Evolutionary conservation across 306 rosid species (phyloP).

Genomic region (Cicer arietinum): DNA sequence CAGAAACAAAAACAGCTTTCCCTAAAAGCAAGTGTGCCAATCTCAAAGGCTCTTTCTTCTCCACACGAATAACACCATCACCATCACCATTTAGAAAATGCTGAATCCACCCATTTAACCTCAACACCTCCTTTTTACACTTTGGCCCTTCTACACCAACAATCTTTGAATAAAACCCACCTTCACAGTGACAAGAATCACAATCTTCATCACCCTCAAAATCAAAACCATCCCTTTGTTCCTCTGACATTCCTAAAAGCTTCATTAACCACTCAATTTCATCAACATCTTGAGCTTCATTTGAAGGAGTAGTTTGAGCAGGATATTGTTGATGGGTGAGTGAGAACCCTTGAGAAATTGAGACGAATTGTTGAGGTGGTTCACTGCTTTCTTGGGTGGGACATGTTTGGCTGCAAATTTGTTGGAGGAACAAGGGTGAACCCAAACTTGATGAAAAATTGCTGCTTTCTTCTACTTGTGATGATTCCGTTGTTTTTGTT

Average conservation of each 20-base stretch:
- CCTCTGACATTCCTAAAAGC: conserved; percentile 63
- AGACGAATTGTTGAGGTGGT: conserved; percentile 68
- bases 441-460: conserved; percentile 38
- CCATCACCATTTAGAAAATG: conserved; percentile 62
- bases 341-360: conserved; percentile 58
- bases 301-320: conserved; percentile 30
- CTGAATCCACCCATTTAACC: conserved; percentile 83
- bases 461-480: conserved; percentile 34
- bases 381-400: conserved; percentile 56
- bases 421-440: conserved; percentile 64
- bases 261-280: conserved; percentile 63
- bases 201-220: conserved; percentile 39
- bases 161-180: conserved; percentile 81
- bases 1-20: conserved; percentile 65
- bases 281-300: conserved; percentile 54
- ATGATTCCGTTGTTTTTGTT: conserved; percentile 12
- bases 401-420: conserved; percentile 27
- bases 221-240: conserved; percentile 34
- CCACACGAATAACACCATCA: conserved; percentile 43
- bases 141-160: conserved; percentile 83
- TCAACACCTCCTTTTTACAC: conserved; percentile 72
- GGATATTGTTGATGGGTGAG: conserved; percentile 49
- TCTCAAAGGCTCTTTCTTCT: conserved; percentile 73
- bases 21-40: conserved; percentile 82
- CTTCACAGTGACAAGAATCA: conserved; percentile 72